A percentile compares a stretch with the other conserved stretches of the same genome.
Conservation (phyloP, 2,329 filamentous ascomycete species). For the Coniochaeta sp. region DNA sequence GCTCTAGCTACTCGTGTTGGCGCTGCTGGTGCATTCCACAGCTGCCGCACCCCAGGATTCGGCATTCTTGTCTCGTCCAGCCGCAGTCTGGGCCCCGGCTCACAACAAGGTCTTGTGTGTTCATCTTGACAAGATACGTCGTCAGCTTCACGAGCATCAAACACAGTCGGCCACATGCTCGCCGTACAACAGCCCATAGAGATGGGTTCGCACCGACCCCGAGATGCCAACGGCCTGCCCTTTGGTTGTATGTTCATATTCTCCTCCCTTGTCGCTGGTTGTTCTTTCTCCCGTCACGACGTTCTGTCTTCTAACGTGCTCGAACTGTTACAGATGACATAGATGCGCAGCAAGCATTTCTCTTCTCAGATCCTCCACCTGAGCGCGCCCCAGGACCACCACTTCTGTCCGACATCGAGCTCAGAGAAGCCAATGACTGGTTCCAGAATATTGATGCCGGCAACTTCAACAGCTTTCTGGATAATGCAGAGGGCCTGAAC, state of each 20-base stretch:
- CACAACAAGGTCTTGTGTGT: slow-evolving; percentile 1
- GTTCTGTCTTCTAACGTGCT: slow-evolving; percentile 15
- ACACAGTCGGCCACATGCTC: slow-evolving; percentile 44
- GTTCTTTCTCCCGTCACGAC: background rate
- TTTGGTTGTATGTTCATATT: slow-evolving; percentile 58
- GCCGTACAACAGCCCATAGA: slow-evolving; percentile 40
- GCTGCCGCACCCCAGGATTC: background rate
- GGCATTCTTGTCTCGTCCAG: background rate
- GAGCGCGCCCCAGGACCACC: slow-evolving; percentile 58
- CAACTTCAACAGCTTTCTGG: slow-evolving; percentile 37
- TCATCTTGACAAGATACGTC: background rate
- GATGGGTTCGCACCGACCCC: slow-evolving; percentile 53
- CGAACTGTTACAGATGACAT: slow-evolving; percentile 33
- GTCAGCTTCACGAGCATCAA: background rate
- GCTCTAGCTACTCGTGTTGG: background rate
- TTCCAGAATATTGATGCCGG: slow-evolving; percentile 47
- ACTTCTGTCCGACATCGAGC: slow-evolving; percentile 56
- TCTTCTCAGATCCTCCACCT: slow-evolving; percentile 43
- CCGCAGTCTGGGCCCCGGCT: slow-evolving; percentile 8
- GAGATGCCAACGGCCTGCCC: slow-evolving; percentile 39
- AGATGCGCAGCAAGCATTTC: slow-evolving; percentile 33
- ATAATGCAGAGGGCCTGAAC: slow-evolving; percentile 43
- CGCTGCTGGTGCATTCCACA: background rate
- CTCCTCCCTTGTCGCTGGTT: background rate
- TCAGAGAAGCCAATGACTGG: slow-evolving; percentile 49